phyloP scores from a whole-genome alignment of 2,329 filamentous ascomycete genomes.

The Xylaria sp. region DNA sequence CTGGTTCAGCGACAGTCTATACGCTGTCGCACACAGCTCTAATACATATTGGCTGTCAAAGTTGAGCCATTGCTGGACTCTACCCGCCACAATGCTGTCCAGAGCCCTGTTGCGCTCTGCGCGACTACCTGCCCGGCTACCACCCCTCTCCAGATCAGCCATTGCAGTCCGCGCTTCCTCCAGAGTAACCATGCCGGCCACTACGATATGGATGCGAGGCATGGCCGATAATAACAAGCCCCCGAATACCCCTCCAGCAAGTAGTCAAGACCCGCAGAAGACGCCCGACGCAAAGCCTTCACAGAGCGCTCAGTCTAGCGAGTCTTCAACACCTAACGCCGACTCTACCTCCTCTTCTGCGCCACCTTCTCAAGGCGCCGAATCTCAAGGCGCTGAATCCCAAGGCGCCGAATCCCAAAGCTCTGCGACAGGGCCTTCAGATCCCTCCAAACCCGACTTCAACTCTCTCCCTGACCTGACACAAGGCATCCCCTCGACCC shows the following conservation, averaged over 20 bases:
- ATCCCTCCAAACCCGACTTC: slow-evolving; percentile 52
- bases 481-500: slow-evolving; percentile 90
- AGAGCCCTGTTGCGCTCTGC: slow-evolving; percentile 43
- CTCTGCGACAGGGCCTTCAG: slow-evolving; percentile 43
- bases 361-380: slow-evolving; percentile 16
- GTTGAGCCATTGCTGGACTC: background rate
- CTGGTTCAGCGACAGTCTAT: background rate
- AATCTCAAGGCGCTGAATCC: slow-evolving; percentile 9
- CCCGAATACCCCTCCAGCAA: slow-evolving; percentile 17
- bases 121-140: slow-evolving; percentile 42
- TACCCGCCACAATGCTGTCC: slow-evolving; percentile 40
- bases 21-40: background rate
- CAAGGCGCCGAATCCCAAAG: slow-evolving; percentile 5
- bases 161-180: slow-evolving; percentile 29
- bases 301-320: background rate
- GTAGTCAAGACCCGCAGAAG: slow-evolving; percentile 10
- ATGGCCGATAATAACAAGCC: slow-evolving; percentile 46
- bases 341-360: slow-evolving; percentile 13
- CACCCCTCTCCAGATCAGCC: slow-evolving; percentile 35
- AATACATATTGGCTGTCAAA: background rate
- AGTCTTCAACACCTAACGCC: slow-evolving; percentile 2
- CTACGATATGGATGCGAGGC: slow-evolving; percentile 46
- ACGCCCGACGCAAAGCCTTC: slow-evolving; percentile 15
- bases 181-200: slow-evolving; percentile 37
- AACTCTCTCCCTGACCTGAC: slow-evolving; percentile 82